Evolutionary conservation across 495 filamentous ascomycete species (phyloP).

Genomic region (Penicillium desertorum): DNA sequence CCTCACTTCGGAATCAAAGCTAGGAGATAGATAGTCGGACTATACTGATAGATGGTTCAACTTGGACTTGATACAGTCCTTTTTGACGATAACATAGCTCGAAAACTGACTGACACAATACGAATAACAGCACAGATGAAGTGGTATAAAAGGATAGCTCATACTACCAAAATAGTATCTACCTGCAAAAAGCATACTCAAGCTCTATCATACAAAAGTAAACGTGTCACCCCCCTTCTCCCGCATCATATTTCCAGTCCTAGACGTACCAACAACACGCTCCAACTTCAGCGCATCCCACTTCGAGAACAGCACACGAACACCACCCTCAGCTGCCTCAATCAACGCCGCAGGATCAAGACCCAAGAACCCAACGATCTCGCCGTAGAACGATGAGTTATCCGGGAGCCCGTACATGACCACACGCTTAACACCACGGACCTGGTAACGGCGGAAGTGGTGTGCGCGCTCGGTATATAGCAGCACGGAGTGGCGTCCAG

Average conservation of each 20-base stretch:
- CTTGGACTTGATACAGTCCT: too few relatives aligned
- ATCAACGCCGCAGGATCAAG: conserved; percentile 38
- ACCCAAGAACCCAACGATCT: conserved; percentile 73
- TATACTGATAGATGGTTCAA: too few relatives aligned
- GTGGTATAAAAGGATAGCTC: neutral
- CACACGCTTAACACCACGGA: conserved; percentile 76
- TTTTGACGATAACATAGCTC: too few relatives aligned
- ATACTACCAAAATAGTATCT: neutral
- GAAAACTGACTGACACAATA: too few relatives aligned
- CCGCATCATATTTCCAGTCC: conserved; percentile 67
- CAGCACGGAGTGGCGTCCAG: conserved; percentile 75
- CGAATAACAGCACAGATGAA: neutral
- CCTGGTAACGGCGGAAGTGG: conserved; percentile 82
- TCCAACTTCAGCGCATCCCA: conserved; percentile 89
- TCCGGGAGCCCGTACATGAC: conserved; percentile 88
- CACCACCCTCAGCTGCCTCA: conserved; percentile 46
- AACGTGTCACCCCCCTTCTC: conserved; percentile 86
- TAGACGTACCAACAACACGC: conserved; percentile 76
- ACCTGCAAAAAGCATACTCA: conserved; percentile 2
- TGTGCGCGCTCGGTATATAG: conserved; percentile 92
- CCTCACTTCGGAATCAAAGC: too few relatives aligned
- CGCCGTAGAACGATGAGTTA: conserved; percentile 83
- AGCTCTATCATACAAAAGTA: conserved; percentile 46
- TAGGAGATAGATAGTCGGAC: too few relatives aligned
- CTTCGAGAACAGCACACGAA: conserved; percentile 76